Evolutionary conservation across 1,284 basidiomycete genomes (phyloP).

Genomic region (Bjerkandera adusta): DNA sequence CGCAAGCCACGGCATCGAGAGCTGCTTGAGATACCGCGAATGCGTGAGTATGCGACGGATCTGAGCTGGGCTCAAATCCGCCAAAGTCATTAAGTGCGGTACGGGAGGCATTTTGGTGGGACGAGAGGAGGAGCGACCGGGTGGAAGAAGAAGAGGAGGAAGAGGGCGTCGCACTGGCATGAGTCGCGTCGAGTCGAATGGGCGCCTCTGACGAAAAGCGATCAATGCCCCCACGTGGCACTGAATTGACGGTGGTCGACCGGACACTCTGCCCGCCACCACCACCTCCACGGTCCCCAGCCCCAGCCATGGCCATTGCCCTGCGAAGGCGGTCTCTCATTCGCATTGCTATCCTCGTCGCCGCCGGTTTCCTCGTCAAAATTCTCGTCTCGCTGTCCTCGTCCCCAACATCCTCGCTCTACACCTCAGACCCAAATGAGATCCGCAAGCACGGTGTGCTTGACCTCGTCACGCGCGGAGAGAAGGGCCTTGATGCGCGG

Average conservation of each 20-base stretch:
- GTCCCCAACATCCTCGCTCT: slow-evolving; percentile 27
- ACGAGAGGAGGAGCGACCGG: too few species aligned
- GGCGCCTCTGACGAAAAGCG: too few species aligned
- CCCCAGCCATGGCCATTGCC: slow-evolving; percentile 28
- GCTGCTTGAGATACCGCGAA: slow-evolving; percentile 61
- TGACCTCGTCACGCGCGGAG: slow-evolving; percentile 80
- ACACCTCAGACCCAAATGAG: slow-evolving; percentile 40
- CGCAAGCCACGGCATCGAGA: slow-evolving; percentile 55
- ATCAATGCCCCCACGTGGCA: too few species aligned
- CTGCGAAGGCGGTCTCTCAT: slow-evolving; percentile 36
- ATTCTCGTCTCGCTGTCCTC: slow-evolving; percentile 39
- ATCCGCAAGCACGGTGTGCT: slow-evolving; percentile 82
- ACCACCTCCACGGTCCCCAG: too few species aligned
- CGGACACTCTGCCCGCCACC: too few species aligned
- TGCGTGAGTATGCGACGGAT: slow-evolving; percentile 64
- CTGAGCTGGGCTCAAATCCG: slow-evolving; percentile 74
- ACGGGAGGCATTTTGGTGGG: slow-evolving; percentile 32
- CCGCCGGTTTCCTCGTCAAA: slow-evolving; percentile 34
- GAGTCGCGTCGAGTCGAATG: too few species aligned
- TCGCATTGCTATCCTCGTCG: slow-evolving; percentile 33
- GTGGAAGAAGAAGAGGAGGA: too few species aligned
- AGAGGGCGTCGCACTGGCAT: too few species aligned
- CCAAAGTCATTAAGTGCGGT: slow-evolving; percentile 82
- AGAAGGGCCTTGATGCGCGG: slow-evolving; percentile 83
- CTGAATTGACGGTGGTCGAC: too few species aligned